Evolutionary conservation across 371 early-diverging fungal genomes (phyloP), one percentile per base, ranked within the genome.

Genomic region (Nosema muscidifuracis): DNA sequence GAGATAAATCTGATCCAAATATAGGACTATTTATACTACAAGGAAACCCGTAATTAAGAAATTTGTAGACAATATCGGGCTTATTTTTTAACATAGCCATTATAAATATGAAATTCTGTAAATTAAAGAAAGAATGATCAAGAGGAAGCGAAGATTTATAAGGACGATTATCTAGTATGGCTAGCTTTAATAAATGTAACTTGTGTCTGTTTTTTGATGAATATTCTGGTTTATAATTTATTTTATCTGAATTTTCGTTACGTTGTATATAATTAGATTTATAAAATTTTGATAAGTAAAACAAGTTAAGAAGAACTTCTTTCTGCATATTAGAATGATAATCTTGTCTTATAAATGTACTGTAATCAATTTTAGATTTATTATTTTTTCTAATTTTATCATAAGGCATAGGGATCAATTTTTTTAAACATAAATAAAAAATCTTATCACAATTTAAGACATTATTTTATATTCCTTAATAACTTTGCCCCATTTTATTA

Each of bases 31-130:
- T 82, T 15, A 80, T 65, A 44, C 51, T 76, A 12, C 33, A 26
- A 15, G 80, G 71, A 63, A 79, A 78, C 7, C 78, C 74, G 1
- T 51, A 68, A n/a, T 51, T 58, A 13, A 82, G 62, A 33, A 82
- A 79, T n/a, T 66, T 65, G 18, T 71, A 31, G n/a, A 82, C 77
- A 34, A 82, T 44, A 0, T 57, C 60, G 4, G 77, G 40, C 20
- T 73, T 73, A 20, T 66, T 73, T 43, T 77, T 64, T 1, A 78
- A n/a, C 74, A 80, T 67, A 30, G 78, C 82, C 0, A 80, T 36
- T 9, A 82, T 28, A 38, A 82, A 73, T 10, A 78, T 64, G 9
- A 70, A 58, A 63, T 80, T 79, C 26, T 55, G 58, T 65, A 71
- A 58, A 67, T 67, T 26, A 64, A 34, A 36, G 9, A 63, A 50